Base-by-base conservation (phyloP, 2,329 filamentous ascomycete species). In the Botrytis pseudocinerea region DNA sequence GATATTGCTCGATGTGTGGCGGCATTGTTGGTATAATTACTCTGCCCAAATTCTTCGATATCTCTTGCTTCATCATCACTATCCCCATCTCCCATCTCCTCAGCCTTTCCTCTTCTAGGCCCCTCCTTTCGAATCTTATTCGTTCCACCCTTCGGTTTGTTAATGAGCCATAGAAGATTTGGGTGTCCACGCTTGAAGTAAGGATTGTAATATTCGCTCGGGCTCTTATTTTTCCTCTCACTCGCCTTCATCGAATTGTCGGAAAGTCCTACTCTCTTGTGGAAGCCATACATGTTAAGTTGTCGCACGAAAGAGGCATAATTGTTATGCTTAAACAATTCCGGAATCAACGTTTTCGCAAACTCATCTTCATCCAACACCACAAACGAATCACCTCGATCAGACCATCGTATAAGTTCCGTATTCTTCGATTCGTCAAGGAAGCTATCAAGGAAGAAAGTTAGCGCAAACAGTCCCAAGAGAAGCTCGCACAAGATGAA, bases 181-280 rank as follows among this genome's bases (percentile, higher is more conserved):
- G 95, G 95, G 77, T 97, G 92, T 7, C 95, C 95, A 63, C 94
- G 92, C 78, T 94, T 93, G 83, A 99, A 99, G 83, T 95, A 99
- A 16, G 94, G 94, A 82, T 99, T 98, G 78, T 93, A 95, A 82
- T 99, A 99, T 85, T 98, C 96, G 87, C 95, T 98, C 0, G 96
- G 96, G 73, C 94, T 97, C 84, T 99, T 99, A 81, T 95, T 95
- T 82, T 98, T 97, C 75, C 95, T 91, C 84, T 98, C 96, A 81
- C 95, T 98, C 9, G 97, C 95, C 77, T 96, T 93, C 92, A 99
- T 97, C 0, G 95, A 98, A 81, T 98, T 98, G 82, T 99, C 96
- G 6, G 95, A 97, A 28, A 99, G 87, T 6, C 93, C 93, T 6
- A 96, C 93, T 60, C 93, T 92, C 79, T 90, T 90, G 78, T 90